A percentile compares a stretch with the other conserved stretches of the same genome.
phyloP scores from a whole-genome alignment of 306 rosid genomes.

The Coriaria nepalensis region DNA sequence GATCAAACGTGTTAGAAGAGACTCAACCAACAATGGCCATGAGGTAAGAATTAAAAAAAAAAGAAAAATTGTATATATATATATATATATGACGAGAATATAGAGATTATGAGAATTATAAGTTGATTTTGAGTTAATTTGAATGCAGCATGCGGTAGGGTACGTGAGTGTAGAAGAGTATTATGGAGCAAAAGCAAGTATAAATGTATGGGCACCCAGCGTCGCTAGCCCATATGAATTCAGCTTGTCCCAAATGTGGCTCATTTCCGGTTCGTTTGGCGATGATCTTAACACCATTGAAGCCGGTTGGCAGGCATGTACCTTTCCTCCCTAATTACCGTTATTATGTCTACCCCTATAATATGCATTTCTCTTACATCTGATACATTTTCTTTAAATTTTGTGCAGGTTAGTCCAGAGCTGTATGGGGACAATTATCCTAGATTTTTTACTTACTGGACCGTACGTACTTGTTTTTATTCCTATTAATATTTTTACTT shows the following conservation, averaged over 20 bases:
- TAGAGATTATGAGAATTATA: too few relatives aligned
- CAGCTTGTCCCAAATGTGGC: slow-evolving; percentile 98
- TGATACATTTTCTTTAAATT: slow-evolving; percentile 2
- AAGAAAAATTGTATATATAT: too few relatives aligned
- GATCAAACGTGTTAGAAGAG: slow-evolving; percentile 11
- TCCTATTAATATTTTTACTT: neutral
- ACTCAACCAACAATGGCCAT: slow-evolving; percentile 10
- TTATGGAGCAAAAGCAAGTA: slow-evolving; percentile 90
- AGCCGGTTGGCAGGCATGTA: slow-evolving; percentile 94
- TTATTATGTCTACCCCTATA: neutral
- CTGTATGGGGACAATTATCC: slow-evolving; percentile 18
- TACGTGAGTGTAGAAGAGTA: slow-evolving; percentile 23
- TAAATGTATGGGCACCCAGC: slow-evolving; percentile 91
- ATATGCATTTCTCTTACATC: neutral
- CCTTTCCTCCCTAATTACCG: neutral
- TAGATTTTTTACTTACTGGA: slow-evolving; percentile 19
- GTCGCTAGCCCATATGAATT: slow-evolving; percentile 83
- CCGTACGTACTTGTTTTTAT: neutral
- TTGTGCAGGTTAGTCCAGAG: slow-evolving; percentile 17
- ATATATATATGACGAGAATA: too few relatives aligned
- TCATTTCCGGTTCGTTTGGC: slow-evolving; percentile 92
- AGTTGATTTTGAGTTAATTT: too few relatives aligned
- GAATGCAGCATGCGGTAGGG: slow-evolving; percentile 14
- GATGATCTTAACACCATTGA: slow-evolving; percentile 93
- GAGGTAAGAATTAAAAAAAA: slow-evolving; percentile 7